Evolutionary conservation across 2,329 filamentous ascomycete genomes (phyloP).

Genomic region (Elsinoe arachidis): DNA sequence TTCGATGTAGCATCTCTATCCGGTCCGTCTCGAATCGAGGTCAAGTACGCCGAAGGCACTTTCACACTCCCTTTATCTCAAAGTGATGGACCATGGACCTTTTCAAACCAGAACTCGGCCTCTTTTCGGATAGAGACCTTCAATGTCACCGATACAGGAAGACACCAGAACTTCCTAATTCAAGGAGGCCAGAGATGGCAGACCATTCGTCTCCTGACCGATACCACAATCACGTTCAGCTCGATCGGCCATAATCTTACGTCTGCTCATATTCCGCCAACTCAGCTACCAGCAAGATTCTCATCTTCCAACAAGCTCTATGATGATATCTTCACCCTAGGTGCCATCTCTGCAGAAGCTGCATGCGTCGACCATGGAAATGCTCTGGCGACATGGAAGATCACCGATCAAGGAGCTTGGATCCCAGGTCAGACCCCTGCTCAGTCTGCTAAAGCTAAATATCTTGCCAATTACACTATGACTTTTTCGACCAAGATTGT

Average conservation of each 20-base stretch:
- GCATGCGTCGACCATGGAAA: conserved; percentile 32
- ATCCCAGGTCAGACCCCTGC: conserved; percentile 16
- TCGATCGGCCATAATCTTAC: conserved; percentile 27
- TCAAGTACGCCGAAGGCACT: conserved; percentile 31
- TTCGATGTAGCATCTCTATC: conserved; percentile 23
- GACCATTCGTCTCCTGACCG: conserved; percentile 30
- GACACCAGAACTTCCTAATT: conserved; percentile 26
- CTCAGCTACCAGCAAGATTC: conserved; percentile 26
- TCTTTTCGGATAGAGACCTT: conserved; percentile 34
- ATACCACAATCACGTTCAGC: conserved; percentile 26
- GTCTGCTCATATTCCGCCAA: conserved; percentile 19
- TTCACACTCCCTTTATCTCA: conserved; percentile 21
- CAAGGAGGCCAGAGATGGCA: conserved; percentile 37
- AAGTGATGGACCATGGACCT: conserved; percentile 28
- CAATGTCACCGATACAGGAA: conserved; percentile 26
- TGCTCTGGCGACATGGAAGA: conserved; percentile 29
- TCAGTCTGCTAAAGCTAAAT: neutral
- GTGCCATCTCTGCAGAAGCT: conserved; percentile 25
- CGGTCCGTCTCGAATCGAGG: conserved; percentile 26
- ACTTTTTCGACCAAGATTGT: conserved; percentile 32
- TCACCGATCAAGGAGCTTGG: conserved; percentile 29
- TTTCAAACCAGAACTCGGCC: conserved; percentile 24
- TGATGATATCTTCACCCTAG: conserved; percentile 32
- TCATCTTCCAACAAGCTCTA: conserved; percentile 24
- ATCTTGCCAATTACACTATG: conserved; percentile 30